phyloP scores from a whole-genome alignment of 192 early-diverging fungal genomes.

The Mycoemilia scoparia region DNA sequence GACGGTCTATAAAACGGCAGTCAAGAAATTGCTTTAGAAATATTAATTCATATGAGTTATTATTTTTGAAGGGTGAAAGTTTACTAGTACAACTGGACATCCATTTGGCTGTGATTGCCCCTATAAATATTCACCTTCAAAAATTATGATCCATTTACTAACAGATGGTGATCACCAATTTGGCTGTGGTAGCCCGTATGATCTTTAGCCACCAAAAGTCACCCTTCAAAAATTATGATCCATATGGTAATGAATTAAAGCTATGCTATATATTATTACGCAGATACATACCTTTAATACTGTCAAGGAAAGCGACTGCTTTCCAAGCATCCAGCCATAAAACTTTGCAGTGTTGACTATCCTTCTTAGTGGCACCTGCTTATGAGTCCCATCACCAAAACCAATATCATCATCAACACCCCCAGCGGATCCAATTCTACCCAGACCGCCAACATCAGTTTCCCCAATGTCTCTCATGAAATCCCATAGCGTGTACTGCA shows the following conservation, averaged over 20 bases:
- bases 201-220: no score
- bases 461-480: constrained; percentile 71
- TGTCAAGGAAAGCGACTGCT: constrained; percentile 48
- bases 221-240: no score
- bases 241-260: no score
- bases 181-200: no score
- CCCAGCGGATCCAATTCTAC: constrained; percentile 7
- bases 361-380: constrained; percentile 41
- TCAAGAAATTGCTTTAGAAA: neutral
- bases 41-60: no score
- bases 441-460: constrained; percentile 55
- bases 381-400: constrained; percentile 15
- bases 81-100: no score
- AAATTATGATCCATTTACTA: no score
- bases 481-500: constrained; percentile 94
- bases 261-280: no score
- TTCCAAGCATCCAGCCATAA: constrained; percentile 60
- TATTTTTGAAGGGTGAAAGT: no score
- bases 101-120: no score
- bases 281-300: constrained; percentile 47
- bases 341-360: constrained; percentile 74
- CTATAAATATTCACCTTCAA: no score
- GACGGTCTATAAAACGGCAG: constrained; percentile 39
- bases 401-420: constrained; percentile 15
- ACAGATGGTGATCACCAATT: no score